These are phyloP conservation scores for Fomitopsis pinicola DNA, from an alignment of 1,284 basidiomycete species.

Conservation along the genomic window DNA sequence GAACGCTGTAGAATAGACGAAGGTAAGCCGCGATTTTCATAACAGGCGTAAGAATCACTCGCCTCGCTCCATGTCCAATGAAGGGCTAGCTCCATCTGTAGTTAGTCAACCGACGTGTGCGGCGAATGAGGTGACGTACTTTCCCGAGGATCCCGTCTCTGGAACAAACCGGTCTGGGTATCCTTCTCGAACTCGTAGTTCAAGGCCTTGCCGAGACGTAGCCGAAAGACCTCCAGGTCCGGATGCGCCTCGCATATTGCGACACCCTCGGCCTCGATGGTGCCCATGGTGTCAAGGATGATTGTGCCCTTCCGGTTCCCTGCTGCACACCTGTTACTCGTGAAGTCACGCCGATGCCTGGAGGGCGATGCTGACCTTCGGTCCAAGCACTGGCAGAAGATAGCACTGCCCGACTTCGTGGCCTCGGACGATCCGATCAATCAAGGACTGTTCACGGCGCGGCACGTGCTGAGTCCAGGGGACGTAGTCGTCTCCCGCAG, in stretches of 20 bases:
- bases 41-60: constrained; percentile 2
- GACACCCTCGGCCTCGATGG: constrained; percentile 67
- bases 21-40: background rate
- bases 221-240: constrained; percentile 74
- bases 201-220: constrained; percentile 76
- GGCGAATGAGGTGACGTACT: constrained; percentile 31
- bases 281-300: constrained; percentile 78
- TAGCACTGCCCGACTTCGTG: constrained; percentile 71
- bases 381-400: constrained; percentile 69
- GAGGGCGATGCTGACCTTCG: constrained; percentile 50
- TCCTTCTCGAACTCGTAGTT: constrained; percentile 82
- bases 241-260: constrained; percentile 55
- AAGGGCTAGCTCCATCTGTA: constrained; percentile 56
- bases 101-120: background rate
- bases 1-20: constrained; percentile 40
- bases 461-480: constrained; percentile 59
- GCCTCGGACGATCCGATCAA: constrained; percentile 77
- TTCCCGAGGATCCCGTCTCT: constrained; percentile 79
- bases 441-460: constrained; percentile 68
- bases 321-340: constrained; percentile 18
- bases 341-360: background rate
- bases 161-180: constrained; percentile 74
- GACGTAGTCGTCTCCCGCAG: constrained; percentile 36
- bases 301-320: constrained; percentile 73
- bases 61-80: constrained; percentile 82